Evolutionary conservation across 495 filamentous ascomycete genomes (phyloP).

Genomic region (Talaromyces proteolyticus): DNA sequence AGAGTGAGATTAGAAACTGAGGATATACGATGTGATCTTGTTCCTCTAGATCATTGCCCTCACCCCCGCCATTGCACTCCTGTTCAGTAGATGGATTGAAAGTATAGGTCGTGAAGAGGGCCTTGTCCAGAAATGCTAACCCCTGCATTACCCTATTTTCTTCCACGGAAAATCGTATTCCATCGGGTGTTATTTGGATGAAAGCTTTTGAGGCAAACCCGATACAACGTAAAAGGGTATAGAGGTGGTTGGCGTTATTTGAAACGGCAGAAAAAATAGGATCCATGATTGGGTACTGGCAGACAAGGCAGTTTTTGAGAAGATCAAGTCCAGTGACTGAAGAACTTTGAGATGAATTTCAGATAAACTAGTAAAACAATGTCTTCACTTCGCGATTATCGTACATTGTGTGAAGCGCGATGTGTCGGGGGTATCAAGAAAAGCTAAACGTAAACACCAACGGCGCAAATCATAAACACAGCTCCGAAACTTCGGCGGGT

Average conservation of each 20-base stretch:
- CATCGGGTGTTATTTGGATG: slow-evolving; percentile 75
- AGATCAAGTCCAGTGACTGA: background rate
- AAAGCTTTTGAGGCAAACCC: slow-evolving; percentile 75
- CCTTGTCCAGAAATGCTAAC: slow-evolving; percentile 75
- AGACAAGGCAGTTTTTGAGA: slow-evolving; percentile 1
- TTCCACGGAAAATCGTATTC: slow-evolving; percentile 81
- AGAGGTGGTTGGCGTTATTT: slow-evolving; percentile 79
- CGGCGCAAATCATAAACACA: slow-evolving; percentile 96
- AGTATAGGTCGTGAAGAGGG: slow-evolving; percentile 78
- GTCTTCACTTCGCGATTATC: slow-evolving; percentile 22
- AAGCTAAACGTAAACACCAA: slow-evolving; percentile 90
- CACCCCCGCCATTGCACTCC: slow-evolving; percentile 21
- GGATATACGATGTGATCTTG: slow-evolving; percentile 26
- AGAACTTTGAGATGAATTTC: slow-evolving; percentile 7
- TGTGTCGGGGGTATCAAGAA: slow-evolving; percentile 13
- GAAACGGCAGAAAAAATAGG: slow-evolving; percentile 79
- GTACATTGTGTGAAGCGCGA: slow-evolving; percentile 24
- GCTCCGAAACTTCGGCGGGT: slow-evolving; percentile 69
- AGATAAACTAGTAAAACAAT: slow-evolving; percentile 32
- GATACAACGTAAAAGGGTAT: slow-evolving; percentile 84
- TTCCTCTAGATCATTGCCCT: too few species aligned
- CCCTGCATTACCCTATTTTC: slow-evolving; percentile 83
- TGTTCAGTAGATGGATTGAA: slow-evolving; percentile 45
- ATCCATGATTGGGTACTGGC: slow-evolving; percentile 13
- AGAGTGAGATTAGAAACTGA: slow-evolving; percentile 77